phyloP scores from a whole-genome alignment of 192 early-diverging fungal genomes.

The Coemansia erecta region DNA sequence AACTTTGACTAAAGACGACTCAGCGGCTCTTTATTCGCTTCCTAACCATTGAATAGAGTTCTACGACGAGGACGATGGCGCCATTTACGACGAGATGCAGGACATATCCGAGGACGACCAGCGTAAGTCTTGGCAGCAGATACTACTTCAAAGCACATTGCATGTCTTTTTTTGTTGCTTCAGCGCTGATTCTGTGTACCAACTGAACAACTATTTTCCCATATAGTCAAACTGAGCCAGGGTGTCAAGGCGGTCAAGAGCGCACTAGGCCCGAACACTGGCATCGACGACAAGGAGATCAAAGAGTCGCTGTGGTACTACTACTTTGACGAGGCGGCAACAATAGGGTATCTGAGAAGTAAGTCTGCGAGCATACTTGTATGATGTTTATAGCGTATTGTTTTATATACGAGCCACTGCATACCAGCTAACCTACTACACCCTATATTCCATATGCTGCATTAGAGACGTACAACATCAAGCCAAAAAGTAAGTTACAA shows the following conservation, averaged over 20 bases:
- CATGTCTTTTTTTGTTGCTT: too few relatives aligned
- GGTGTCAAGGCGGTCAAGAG: too few relatives aligned
- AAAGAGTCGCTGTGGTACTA: slow-evolving; percentile 69
- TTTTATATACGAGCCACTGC: too few relatives aligned
- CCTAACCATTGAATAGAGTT: slow-evolving; percentile 29
- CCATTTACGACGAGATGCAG: slow-evolving; percentile 37
- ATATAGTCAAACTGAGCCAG: too few relatives aligned
- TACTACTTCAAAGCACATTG: too few relatives aligned
- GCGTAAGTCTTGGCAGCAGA: slow-evolving; percentile 10
- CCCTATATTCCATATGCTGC: not conserved
- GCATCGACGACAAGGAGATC: slow-evolving; percentile 63
- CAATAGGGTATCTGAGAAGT: slow-evolving; percentile 70
- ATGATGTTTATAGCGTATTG: not conserved
- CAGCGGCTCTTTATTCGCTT: not conserved
- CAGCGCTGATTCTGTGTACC: too few relatives aligned
- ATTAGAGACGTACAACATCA: slow-evolving; percentile 38
- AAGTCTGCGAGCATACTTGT: slow-evolving; percentile 20
- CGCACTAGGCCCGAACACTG: not conserved
- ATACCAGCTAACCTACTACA: not conserved
- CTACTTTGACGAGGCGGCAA: slow-evolving; percentile 67
- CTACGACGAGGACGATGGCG: slow-evolving; percentile 39
- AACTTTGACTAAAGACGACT: not conserved
- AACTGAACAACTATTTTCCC: too few relatives aligned
- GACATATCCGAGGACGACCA: slow-evolving; percentile 51
- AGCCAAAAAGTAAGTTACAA: slow-evolving; percentile 35